Percentiles rank a stretch among this genome's conserved stretches.
phyloP scores from a whole-genome alignment of 106 monocot genomes.

The Acorus gramineus region DNA sequence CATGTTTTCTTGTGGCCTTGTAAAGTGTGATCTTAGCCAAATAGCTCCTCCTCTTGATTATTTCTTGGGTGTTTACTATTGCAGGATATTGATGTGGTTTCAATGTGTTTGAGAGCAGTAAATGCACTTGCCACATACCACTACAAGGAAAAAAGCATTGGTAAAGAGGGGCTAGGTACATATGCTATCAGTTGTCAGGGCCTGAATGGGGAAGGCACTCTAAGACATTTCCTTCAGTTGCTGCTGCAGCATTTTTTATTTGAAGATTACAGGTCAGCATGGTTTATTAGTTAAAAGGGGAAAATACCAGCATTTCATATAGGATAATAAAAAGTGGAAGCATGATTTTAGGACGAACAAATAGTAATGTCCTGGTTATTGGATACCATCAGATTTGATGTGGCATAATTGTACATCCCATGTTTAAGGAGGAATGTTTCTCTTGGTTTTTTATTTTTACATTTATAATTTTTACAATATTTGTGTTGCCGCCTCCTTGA shows the following conservation, averaged over 20 bases:
- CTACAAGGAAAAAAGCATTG: constrained; percentile 49
- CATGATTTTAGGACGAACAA: not conserved
- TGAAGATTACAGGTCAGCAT: constrained; percentile 80
- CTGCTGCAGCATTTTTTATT: constrained; percentile 60
- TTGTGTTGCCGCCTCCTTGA: no score
- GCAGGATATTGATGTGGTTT: constrained; percentile 82
- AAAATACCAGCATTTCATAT: not conserved
- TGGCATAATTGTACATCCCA: no score
- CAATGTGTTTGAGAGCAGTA: constrained; percentile 84
- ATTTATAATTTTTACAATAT: no score
- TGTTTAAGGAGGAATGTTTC: no score
- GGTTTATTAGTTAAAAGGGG: not conserved
- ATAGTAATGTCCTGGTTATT: not conserved
- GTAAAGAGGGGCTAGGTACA: constrained; percentile 47
- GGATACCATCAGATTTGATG: no score
- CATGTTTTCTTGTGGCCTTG: no score
- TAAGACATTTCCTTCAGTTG: constrained; percentile 60
- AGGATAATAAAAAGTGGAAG: not conserved
- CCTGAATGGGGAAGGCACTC: constrained; percentile 49
- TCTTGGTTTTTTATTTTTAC: no score
- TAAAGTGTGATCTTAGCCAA: no score
- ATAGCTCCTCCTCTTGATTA: no score
- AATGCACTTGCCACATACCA: constrained; percentile 82
- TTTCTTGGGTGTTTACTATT: not conserved
- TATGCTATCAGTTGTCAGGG: constrained; percentile 23